These are phyloP conservation scores for Thymus quinquecostatus DNA, from an alignment of 257 asterid species.

Conservation along the genomic window DNA sequence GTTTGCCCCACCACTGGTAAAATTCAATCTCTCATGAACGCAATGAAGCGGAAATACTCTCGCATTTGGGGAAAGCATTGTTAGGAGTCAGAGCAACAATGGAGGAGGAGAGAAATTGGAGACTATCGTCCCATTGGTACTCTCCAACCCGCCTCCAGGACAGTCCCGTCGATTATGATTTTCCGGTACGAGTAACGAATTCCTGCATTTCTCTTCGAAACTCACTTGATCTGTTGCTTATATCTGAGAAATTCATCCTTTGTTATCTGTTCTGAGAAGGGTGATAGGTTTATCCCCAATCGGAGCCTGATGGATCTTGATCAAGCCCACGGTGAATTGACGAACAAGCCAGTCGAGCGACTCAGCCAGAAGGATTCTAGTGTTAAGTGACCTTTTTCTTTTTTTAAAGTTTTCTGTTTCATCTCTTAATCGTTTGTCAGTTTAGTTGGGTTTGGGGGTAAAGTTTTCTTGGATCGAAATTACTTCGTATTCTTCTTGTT, in stretches of 20 bases:
- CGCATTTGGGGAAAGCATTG: not conserved
- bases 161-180: conserved; percentile 61
- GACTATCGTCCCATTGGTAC: conserved; percentile 66
- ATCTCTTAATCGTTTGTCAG: not conserved
- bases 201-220: conserved; percentile 5
- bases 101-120: conserved; percentile 45
- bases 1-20: too few relatives aligned
- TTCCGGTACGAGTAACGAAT: conserved; percentile 51
- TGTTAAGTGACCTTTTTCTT: conserved; percentile 34
- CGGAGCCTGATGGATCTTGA: conserved; percentile 89
- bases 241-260: conserved; percentile 12
- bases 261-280: conserved; percentile 35
- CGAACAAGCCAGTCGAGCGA: conserved; percentile 33
- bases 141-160: conserved; percentile 81
- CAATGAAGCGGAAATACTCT: not conserved
- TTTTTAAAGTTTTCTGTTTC: not conserved
- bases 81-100: conserved; percentile 31
- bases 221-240: conserved; percentile 10
- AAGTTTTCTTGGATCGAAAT: conserved; percentile 17
- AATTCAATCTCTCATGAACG: not conserved
- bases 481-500: conserved; percentile 7
- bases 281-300: conserved; percentile 86
- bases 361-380: conserved; percentile 40
- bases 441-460: not conserved
- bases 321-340: conserved; percentile 70